These are phyloP conservation scores for Escovopsis sp. DNA, from an alignment of 2,329 filamentous ascomycete genomes.

Conservation along the genomic window DNA sequence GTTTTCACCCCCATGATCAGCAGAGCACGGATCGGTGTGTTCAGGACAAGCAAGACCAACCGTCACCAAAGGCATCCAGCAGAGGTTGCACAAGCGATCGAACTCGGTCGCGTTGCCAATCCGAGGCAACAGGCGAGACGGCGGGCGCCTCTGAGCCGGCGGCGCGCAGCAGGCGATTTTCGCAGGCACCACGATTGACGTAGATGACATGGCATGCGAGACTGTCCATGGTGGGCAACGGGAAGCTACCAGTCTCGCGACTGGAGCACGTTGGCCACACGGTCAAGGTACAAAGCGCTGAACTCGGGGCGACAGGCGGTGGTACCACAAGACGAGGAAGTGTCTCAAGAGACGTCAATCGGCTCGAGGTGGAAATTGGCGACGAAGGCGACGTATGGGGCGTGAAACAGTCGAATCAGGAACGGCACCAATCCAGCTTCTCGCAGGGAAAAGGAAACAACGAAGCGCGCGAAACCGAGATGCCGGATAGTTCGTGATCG, in stretches of 20 bases:
- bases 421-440: not conserved
- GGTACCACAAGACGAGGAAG: conserved; percentile 2
- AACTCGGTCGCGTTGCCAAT: conserved; percentile 25
- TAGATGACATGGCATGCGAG: conserved; percentile 44
- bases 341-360: conserved; percentile 5
- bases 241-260: conserved; percentile 45
- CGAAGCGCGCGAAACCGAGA: conserved; percentile 4
- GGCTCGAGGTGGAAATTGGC: not conserved
- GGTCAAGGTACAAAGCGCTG: conserved; percentile 10
- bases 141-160: conserved; percentile 6
- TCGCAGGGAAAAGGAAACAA: not conserved
- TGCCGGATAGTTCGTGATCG: not conserved
- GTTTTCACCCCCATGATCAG: not conserved
- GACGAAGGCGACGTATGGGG: not conserved
- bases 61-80: conserved; percentile 38
- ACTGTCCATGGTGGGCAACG: conserved; percentile 39
- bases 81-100: conserved; percentile 32
- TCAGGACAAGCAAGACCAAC: conserved; percentile 17
- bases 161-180: conserved; percentile 27
- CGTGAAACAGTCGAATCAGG: not conserved
- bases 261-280: conserved; percentile 41
- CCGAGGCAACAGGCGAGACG: conserved; percentile 8
- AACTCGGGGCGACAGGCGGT: conserved; percentile 2
- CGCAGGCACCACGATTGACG: conserved; percentile 37
- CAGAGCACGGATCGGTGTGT: not conserved